A percentile compares a stretch with the other conserved stretches of the same genome.
phyloP scores from a whole-genome alignment of 2,329 filamentous ascomycete genomes.

The Leptographium lundbergii region DNA sequence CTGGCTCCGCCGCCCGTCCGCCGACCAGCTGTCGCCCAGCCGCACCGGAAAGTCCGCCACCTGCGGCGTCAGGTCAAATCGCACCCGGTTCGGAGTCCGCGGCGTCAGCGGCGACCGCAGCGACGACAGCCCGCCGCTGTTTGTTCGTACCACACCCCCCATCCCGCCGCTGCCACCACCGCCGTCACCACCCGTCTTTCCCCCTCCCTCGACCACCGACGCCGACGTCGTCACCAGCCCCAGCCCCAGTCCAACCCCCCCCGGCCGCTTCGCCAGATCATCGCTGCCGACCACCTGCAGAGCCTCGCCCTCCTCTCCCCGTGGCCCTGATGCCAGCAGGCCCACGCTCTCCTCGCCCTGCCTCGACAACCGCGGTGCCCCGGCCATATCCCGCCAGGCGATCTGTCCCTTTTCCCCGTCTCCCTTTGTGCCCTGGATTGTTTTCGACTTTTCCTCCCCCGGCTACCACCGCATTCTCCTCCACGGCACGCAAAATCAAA shows the following conservation, averaged over 20 bases:
- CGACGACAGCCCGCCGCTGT: background rate
- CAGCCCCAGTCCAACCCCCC: slow-evolving; percentile 1
- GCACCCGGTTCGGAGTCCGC: slow-evolving; percentile 58
- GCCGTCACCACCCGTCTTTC: background rate
- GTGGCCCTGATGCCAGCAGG: slow-evolving; percentile 13
- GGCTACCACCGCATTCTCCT: background rate
- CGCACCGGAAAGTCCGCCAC: slow-evolving; percentile 18
- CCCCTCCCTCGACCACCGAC: background rate
- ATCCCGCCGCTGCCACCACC: background rate
- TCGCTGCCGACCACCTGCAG: slow-evolving; percentile 4
- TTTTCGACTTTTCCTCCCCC: background rate
- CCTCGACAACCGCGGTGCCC: background rate
- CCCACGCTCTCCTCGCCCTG: slow-evolving; percentile 14
- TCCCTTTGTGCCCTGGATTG: background rate
- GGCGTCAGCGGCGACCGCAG: slow-evolving; percentile 29
- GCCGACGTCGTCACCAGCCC: background rate
- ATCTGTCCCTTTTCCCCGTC: background rate
- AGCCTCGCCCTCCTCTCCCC: background rate
- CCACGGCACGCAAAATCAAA: background rate
- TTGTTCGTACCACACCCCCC: background rate
- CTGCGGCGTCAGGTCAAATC: slow-evolving; percentile 50
- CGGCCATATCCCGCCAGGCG: background rate
- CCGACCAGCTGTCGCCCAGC: background rate
- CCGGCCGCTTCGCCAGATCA: slow-evolving; percentile 4
- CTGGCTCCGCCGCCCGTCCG: background rate